Base-by-base conservation (phyloP, 108 stramenopile genomes). In the Hondaea fermentalgiana region DNA sequence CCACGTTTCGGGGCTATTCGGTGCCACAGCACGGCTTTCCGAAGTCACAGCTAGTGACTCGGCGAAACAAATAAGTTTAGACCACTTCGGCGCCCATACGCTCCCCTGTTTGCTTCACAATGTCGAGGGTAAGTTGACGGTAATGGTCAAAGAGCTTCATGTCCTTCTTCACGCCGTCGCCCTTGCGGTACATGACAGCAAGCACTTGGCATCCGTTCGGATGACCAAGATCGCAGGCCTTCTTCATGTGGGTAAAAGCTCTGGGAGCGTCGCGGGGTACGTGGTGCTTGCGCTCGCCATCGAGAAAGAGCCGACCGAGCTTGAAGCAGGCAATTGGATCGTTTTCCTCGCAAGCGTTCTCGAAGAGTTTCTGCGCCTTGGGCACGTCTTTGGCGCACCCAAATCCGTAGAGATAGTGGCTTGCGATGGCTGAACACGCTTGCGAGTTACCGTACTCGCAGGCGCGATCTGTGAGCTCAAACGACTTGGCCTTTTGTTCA, bases 151-250 rank as follows among this genome's bases (percentile, higher is more conserved):
- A 53, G 12, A 53, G 45, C 76, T 47, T 12, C 51, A 53, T 47
- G 23, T 83, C 23, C 23, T 47, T 23, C 76, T 83, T 45, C 14
- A 83, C 76, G 28, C 76, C 76, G 51, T 83, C 76, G 6, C 76
- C 76, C 45, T 83, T 83, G 45, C 76, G 49, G 23, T 83, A 83
- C 76, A 83, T 83, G 45, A 83, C 76, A 23, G 76, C 76, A 14
- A 83, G 76, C 6, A 83, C 76, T 23, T 83, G 76, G 23, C 76
- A 83, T 0, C 49, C 76, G 28, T 83, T 83, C 4, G 76, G 49
- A 53, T 83, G 76, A 6, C 76, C 76, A 12, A 83, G 76, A 83
- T 83, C 76, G 51, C 76, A 83, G 25, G 76, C 76, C 76, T 83
- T 83, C 49, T 53, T 83, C 76, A 83, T 83, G 5, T 53, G 4